Evolutionary conservation across 495 filamentous ascomycete genomes (phyloP).

Genomic region (Penicillium nucicola): DNA sequence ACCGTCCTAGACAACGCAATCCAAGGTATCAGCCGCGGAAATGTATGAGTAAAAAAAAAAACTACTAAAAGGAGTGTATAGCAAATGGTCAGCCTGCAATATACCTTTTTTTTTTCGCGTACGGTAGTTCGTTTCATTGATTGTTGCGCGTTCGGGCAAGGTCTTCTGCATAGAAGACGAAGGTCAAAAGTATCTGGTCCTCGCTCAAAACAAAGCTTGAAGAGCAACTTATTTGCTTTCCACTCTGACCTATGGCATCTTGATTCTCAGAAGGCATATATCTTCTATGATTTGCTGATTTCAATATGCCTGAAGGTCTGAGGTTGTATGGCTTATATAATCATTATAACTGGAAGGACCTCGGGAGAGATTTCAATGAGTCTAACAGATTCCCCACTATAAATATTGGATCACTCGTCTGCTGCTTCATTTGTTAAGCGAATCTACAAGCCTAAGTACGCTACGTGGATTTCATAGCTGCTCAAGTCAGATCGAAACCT

Average conservation of each 20-base stretch:
- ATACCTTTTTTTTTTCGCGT: constrained; percentile 5
- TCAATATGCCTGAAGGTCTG: no score
- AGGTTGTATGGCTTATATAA: no score
- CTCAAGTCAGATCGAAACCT: no score
- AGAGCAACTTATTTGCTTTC: neutral
- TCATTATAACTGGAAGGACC: no score
- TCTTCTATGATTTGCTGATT: no score
- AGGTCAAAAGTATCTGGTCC: neutral
- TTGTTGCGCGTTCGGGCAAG: constrained; percentile 15
- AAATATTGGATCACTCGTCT: no score
- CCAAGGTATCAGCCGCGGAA: constrained; percentile 65
- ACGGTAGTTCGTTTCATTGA: constrained; percentile 11
- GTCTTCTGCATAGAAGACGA: constrained; percentile 8
- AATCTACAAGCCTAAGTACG: no score
- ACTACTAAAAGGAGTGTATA: constrained; percentile 41
- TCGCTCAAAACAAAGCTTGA: neutral
- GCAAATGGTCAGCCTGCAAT: neutral
- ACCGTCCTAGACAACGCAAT: constrained; percentile 56
- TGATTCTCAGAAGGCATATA: neutral
- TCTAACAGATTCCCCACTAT: no score
- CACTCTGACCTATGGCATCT: neutral
- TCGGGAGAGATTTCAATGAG: no score
- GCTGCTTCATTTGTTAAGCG: no score
- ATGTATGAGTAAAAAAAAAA: constrained; percentile 57
- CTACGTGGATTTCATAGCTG: no score